These are phyloP conservation scores for Peniophora sp. DNA, from an alignment of 1,284 basidiomycete genomes.

Conservation along the genomic window DNA sequence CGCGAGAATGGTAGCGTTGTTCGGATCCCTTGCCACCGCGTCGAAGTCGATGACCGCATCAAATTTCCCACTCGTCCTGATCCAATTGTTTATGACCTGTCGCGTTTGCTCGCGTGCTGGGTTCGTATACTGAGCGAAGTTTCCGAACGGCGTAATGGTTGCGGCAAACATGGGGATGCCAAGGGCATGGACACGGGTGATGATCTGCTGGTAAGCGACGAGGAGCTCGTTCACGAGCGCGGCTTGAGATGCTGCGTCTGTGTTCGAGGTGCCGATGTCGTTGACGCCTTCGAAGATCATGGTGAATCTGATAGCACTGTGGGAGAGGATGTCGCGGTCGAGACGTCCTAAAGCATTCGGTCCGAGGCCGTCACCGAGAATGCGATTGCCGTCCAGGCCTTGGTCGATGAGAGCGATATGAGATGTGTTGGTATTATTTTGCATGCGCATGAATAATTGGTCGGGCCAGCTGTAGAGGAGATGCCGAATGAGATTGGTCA, in stretches of 20 bases:
- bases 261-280: constrained; percentile 35
- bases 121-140: constrained; percentile 29
- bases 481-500: not conserved
- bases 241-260: constrained; percentile 26
- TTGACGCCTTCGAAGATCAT: constrained; percentile 50
- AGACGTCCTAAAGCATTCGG: constrained; percentile 38
- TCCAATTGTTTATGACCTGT: constrained; percentile 34
- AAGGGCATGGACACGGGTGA: constrained; percentile 30
- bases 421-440: constrained; percentile 22
- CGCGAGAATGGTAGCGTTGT: constrained; percentile 26
- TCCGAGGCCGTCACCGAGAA: constrained; percentile 39
- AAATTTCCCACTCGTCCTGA: constrained; percentile 32
- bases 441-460: constrained; percentile 33
- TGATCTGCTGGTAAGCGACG: constrained; percentile 36
- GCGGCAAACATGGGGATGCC: constrained; percentile 38
- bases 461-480: constrained; percentile 35
- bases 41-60: constrained; percentile 44
- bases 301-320: constrained; percentile 32
- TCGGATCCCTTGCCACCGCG: constrained; percentile 30
- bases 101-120: constrained; percentile 31
- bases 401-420: constrained; percentile 38
- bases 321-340: constrained; percentile 41
- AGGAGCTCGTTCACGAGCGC: constrained; percentile 31
- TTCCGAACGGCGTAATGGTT: constrained; percentile 42
- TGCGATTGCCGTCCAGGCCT: constrained; percentile 42